Percentiles rank a stretch among this genome's conserved stretches.
Evolutionary conservation across 805 yeast genomes (phyloP).

Genomic region (Wickerhamomyces mucosus): DNA sequence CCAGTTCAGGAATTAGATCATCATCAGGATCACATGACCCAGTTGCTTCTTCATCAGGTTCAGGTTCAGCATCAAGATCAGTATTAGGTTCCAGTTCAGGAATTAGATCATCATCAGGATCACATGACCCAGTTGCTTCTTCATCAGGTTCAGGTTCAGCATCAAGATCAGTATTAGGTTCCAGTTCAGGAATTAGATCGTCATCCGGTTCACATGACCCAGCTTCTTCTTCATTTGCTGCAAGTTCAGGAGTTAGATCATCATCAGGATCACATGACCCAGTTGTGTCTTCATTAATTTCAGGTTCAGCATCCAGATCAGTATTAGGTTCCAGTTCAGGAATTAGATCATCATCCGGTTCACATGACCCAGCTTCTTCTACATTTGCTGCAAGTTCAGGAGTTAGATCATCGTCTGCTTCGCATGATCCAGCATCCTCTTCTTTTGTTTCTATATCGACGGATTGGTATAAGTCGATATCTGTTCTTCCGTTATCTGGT

Average conservation of each 20-base stretch:
- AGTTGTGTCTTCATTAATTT: neutral
- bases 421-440: too few relatives aligned
- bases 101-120: neutral
- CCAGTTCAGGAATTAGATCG: neutral
- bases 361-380: too few relatives aligned
- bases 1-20: too few relatives aligned
- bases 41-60: neutral
- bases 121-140: neutral
- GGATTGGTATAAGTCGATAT: too few relatives aligned
- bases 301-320: neutral
- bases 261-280: neutral
- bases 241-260: neutral
- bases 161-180: neutral
- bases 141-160: neutral
- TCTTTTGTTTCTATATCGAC: neutral
- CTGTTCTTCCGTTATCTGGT: too few relatives aligned
- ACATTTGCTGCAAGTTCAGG: too few relatives aligned
- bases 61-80: conserved; percentile 1
- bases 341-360: too few relatives aligned
- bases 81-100: too few relatives aligned
- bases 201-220: neutral
- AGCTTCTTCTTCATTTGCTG: neutral
- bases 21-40: too few relatives aligned
- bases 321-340: too few relatives aligned
- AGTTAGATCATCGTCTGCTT: too few relatives aligned